A percentile compares a stretch with the other conserved stretches of the same genome.
phyloP scores from a whole-genome alignment of 1,284 basidiomycete species.

The Apiotrichum veenhuisii region DNA sequence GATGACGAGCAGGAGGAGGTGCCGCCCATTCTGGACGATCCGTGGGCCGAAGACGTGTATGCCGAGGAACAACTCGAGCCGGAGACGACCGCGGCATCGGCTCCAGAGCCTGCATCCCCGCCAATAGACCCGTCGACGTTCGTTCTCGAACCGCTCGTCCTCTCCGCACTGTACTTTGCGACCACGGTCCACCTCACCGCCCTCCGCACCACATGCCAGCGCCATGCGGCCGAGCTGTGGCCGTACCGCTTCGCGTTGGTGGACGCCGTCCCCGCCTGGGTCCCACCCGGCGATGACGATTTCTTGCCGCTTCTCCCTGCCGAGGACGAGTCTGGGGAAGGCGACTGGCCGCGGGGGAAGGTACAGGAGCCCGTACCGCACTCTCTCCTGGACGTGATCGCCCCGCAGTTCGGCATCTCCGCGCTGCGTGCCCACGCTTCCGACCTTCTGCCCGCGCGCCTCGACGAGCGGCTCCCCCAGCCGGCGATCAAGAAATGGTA shows the following conservation, averaged over 20 bases:
- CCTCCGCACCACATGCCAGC: constrained; percentile 58
- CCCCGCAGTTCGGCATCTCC: constrained; percentile 3
- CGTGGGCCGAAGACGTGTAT: constrained; percentile 30
- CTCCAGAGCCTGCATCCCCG: constrained; percentile 10
- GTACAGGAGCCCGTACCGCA: background rate
- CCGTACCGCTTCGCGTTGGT: constrained; percentile 67
- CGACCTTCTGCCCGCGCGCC: constrained; percentile 23
- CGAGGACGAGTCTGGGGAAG: constrained; percentile 56
- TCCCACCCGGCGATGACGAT: constrained; percentile 56
- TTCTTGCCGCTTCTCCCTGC: constrained; percentile 64
- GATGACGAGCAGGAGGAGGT: constrained; percentile 3
- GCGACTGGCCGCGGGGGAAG: constrained; percentile 13
- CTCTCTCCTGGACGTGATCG: constrained; percentile 13
- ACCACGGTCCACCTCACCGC: constrained; percentile 59
- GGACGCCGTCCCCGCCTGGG: constrained; percentile 68
- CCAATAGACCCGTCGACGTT: constrained; percentile 54
- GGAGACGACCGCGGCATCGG: background rate
- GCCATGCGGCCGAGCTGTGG: constrained; percentile 61
- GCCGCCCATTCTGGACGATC: constrained; percentile 24
- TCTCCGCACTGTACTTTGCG: constrained; percentile 64
- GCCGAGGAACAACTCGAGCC: background rate
- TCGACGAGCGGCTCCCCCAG: background rate
- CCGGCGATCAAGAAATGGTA: constrained; percentile 70
- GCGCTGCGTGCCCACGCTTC: background rate
- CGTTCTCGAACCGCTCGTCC: constrained; percentile 58